Percentiles rank a stretch among this genome's conserved stretches.
phyloP scores from a whole-genome alignment of 306 rosid genomes.

The Begonia fuchsioides region DNA sequence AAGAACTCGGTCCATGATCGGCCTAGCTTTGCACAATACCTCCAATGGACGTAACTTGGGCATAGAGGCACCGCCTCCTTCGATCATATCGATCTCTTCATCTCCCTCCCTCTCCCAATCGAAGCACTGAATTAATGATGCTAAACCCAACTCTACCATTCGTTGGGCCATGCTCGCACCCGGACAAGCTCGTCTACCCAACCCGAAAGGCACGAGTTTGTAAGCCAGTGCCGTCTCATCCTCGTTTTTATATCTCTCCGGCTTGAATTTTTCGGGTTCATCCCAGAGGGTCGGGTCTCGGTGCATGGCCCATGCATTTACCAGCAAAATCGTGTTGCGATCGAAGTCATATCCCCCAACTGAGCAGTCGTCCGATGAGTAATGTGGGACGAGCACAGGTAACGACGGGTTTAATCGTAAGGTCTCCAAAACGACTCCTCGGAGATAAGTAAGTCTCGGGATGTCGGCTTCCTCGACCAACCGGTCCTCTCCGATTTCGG shows the following conservation, averaged over 20 bases:
- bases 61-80: constrained; percentile 9
- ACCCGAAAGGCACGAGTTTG: constrained; percentile 23
- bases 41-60: constrained; percentile 12
- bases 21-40: constrained; percentile 10
- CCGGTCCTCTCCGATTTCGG: constrained; percentile 7
- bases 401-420: no score
- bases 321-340: no score
- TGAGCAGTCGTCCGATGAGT: no score
- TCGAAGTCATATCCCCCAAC: no score
- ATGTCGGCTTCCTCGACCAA: constrained; percentile 12
- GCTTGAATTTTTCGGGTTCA: constrained; percentile 8
- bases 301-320: constrained; percentile 16
- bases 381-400: no score
- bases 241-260: constrained; percentile 9
- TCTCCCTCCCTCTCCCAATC: constrained; percentile 12
- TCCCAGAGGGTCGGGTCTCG: constrained; percentile 7
- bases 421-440: no score
- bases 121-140: constrained; percentile 13
- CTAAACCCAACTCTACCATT: constrained; percentile 8
- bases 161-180: no score
- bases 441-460: constrained; percentile 6
- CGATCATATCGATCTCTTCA: constrained; percentile 10
- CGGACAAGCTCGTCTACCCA: no score
- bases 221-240: not conserved
- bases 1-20: no score